Evolutionary conservation across 176 grass and related monocot species (phyloP).

Genomic region (Bothriochloa decipiens): DNA sequence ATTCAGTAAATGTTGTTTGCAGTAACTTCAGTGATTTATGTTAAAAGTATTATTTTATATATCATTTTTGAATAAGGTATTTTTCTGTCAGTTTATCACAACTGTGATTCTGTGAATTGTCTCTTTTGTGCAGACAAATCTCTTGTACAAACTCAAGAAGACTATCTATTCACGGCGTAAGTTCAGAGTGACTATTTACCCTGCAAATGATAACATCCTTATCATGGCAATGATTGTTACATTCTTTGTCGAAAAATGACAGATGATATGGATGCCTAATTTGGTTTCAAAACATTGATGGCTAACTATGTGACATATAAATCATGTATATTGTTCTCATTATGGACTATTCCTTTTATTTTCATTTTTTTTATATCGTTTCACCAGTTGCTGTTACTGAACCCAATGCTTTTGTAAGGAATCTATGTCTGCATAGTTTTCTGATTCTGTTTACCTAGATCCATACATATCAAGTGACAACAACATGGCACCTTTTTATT

Average conservation of each 20-base stretch:
- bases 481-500: not conserved
- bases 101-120: not conserved
- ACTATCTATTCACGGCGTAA: conserved; percentile 74
- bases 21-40: not conserved
- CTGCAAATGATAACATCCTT: conserved; percentile 81
- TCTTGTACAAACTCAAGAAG: conserved; percentile 87
- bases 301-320: not conserved
- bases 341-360: conserved; percentile 23
- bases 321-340: conserved; percentile 13
- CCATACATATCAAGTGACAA: not conserved
- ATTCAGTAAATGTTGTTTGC: conserved; percentile 12
- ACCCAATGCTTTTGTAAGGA: conserved; percentile 9
- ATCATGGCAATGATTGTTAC: conserved; percentile 71
- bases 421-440: not conserved
- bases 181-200: conserved; percentile 86
- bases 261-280: not conserved
- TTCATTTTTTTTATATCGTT: not conserved
- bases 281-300: conserved; percentile 35
- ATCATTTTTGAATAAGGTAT: not conserved
- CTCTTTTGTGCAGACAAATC: conserved; percentile 69
- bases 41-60: not conserved
- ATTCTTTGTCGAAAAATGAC: conserved; percentile 65
- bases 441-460: not conserved
- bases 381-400: conserved; percentile 27
- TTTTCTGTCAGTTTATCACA: conserved; percentile 6